phyloP scores from a whole-genome alignment of 2,329 filamentous ascomycete species.

The Xylariomycetidae sp. region DNA sequence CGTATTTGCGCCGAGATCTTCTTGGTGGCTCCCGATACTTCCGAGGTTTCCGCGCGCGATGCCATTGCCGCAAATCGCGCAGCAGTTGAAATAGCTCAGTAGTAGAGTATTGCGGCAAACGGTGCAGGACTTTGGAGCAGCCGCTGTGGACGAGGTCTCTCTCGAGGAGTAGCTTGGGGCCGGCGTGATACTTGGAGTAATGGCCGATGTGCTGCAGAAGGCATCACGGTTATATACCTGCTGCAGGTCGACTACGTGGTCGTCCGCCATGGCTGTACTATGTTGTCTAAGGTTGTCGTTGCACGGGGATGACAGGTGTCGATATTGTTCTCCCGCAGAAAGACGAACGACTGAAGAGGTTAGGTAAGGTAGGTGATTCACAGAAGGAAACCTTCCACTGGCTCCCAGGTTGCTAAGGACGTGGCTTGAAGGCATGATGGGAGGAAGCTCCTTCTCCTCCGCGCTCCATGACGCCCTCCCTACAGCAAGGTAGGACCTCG shows the following conservation, averaged over 20 bases:
- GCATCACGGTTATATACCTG: neutral
- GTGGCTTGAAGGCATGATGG: too few relatives aligned
- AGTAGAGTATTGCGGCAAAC: slow-evolving; percentile 14
- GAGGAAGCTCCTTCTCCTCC: too few relatives aligned
- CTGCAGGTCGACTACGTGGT: neutral
- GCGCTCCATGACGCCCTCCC: too few relatives aligned
- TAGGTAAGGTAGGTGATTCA: too few relatives aligned
- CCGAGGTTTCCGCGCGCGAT: slow-evolving; percentile 6
- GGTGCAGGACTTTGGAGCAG: slow-evolving; percentile 8
- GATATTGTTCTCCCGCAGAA: too few relatives aligned
- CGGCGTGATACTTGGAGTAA: slow-evolving; percentile 2
- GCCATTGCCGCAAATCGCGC: slow-evolving; percentile 12
- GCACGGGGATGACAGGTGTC: neutral
- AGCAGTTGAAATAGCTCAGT: slow-evolving; percentile 17
- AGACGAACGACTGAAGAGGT: too few relatives aligned
- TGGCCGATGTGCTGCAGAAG: slow-evolving; percentile 6
- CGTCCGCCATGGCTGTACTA: slow-evolving; percentile 1
- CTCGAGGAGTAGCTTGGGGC: neutral
- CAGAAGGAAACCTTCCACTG: too few relatives aligned
- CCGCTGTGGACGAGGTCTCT: neutral
- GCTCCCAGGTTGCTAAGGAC: too few relatives aligned
- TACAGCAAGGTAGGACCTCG: too few relatives aligned
- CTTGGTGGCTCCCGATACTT: slow-evolving; percentile 1
- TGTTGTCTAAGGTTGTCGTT: too few relatives aligned
- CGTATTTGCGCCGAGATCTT: neutral